These are phyloP conservation scores for Neoboletus subvelutipes DNA, from an alignment of 768 basidiomycete species.

Conservation along the genomic window DNA sequence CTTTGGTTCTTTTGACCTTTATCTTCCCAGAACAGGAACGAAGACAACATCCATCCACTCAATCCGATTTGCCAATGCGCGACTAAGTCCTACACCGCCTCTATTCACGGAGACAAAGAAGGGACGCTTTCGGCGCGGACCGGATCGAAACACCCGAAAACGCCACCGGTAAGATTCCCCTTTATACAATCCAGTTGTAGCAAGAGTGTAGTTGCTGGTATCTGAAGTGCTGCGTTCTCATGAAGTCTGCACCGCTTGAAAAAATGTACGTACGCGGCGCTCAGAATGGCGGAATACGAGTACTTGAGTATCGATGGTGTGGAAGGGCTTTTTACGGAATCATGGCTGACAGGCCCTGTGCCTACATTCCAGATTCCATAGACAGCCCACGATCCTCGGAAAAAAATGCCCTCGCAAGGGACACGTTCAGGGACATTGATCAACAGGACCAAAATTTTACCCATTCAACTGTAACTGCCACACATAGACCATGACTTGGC, in stretches of 20 bases:
- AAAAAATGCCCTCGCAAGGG: background rate
- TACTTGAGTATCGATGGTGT: background rate
- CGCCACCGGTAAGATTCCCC: background rate
- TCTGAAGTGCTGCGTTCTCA: background rate
- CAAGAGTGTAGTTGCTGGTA: background rate
- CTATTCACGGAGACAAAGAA: background rate
- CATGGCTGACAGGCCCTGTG: background rate
- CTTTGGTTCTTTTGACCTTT: slow-evolving; percentile 6
- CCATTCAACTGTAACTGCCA: background rate
- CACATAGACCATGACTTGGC: background rate
- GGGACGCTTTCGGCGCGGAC: background rate
- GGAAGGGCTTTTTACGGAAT: background rate
- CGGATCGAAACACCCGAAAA: background rate
- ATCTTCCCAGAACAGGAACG: slow-evolving; percentile 3
- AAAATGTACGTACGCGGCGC: background rate
- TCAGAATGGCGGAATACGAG: background rate
- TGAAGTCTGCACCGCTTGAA: background rate
- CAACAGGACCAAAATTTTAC: background rate
- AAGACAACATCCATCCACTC: background rate
- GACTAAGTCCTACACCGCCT: slow-evolving; percentile 1
- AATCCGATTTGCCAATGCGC: background rate
- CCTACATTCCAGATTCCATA: background rate
- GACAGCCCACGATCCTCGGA: background rate
- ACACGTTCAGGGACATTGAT: background rate
- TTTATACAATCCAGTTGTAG: background rate